Base-by-base conservation (phyloP, 257 asterid genomes). In the Salvia hispanica region DNA sequence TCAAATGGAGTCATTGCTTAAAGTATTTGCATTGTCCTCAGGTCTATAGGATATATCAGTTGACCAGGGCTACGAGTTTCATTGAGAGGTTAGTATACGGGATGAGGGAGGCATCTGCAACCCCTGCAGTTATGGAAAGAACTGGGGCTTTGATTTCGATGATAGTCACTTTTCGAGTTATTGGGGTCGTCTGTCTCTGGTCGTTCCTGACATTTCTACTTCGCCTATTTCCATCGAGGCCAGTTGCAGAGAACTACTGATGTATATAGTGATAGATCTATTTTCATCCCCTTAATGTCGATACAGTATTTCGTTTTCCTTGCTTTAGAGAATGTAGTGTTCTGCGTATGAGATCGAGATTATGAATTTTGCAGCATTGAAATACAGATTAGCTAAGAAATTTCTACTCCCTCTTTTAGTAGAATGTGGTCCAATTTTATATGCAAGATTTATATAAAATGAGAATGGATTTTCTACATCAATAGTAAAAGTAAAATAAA, bases 21-120 rank as follows among this genome's bases (percentile, higher is more conserved):
- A 55, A 16, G 7, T 62, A 47, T 72, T 18, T 34, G 46, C 67
- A 43, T 58, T 65, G 36, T 67, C 58, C 16, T 61, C 88, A 93
- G 99, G 89, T 89, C 48, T 94, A 87, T 66, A 91, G 99, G 81
- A 78, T 91, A 69, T 88, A 87, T 77, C 99, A 94, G 75, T 70
- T 94, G 89, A 85, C 88, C 2, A 83, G 87, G 76, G 94, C 96
- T 12, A 69, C 86, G 0, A 63, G 72, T 67, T 91, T 84, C 76
- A 77, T 88, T 5, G 85, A 88, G 77, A 85, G 74, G 72, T 64
- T 94, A 13, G 69, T 91, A 80, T 82, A 77, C 40, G 80, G 82
- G 9, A 85, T 83, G 92, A 80, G 78, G 68, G 89, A 77, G 4
- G 82, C 74, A 1, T 58, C 88, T 36, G 50, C 75, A 44, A 77